Base-by-base conservation (phyloP, 1,284 basidiomycete species). In the Ceratobasidium papillatum region DNA sequence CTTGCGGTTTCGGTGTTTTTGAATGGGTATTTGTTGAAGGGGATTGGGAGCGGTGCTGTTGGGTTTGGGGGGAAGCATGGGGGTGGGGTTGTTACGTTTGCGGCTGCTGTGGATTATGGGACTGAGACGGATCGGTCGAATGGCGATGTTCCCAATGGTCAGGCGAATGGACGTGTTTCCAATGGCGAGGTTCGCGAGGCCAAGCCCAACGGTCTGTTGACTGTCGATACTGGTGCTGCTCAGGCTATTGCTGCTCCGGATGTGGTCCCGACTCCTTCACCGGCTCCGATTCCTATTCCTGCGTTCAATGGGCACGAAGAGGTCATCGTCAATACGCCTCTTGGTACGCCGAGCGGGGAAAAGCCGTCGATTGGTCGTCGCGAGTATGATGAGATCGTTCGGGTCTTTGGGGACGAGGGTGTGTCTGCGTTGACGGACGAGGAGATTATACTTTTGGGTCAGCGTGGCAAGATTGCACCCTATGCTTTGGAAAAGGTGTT, bases 401-500 rank as follows among this genome's bases (percentile, higher is more conserved):
- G 92, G n/a, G 87, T 98, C 72, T 96, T 94, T 79, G 94, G 95
- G 79, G 91, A 91, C 75, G 93, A 87, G 72, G 85, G 84, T 27
- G 81, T 83, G 25, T 80, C 82, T 75, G 84, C 89, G 78, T 84
- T 99, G 78, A 94, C 89, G 63, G 95, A 99, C 80, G 97, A 99
- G 81, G 97, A 99, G 83, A 86, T 99, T 71, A 91, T 99, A 72
- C 77, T 96, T 72, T 86, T 99, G 36, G 90, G 92, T 9, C 94
- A 98, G 84, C 92, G 92, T 78, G 95, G 96, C 65, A 98, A 96
- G 88, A 93, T 99, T 77, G 92, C 94, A 0, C 88, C 94, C 7
- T 99, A 99, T 82, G 94, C 95, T 14, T 84, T 99, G 54, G 97
- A 99, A 84, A 99, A 98, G 86, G 89, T 94, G 59, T 84, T 99